phyloP scores from a whole-genome alignment of 768 basidiomycete species.

The Leccinellum rugosiceps region DNA sequence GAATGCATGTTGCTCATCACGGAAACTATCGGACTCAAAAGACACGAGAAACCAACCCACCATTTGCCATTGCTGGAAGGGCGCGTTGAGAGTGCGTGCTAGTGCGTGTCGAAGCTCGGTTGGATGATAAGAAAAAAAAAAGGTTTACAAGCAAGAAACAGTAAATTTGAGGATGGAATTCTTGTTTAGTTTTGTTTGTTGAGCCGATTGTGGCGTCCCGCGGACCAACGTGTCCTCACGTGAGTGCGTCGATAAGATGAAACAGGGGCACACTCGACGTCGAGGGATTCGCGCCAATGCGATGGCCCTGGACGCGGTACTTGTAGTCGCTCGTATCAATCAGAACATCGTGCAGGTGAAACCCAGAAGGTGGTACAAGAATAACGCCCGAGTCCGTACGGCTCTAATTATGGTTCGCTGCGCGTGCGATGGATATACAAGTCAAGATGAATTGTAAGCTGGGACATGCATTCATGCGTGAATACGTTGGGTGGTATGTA shows the following conservation, averaged over 20 bases:
- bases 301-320: neutral
- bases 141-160: neutral
- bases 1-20: conserved; percentile 62
- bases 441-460: conserved; percentile 7
- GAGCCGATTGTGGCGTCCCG: neutral
- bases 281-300: conserved; percentile 3
- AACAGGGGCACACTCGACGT: neutral
- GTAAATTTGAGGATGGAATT: neutral
- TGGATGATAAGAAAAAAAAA: neutral
- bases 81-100: neutral
- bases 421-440: conserved; percentile 5
- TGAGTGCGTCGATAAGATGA: conserved; percentile 3
- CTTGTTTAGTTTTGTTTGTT: conserved; percentile 16
- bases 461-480: neutral
- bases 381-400: conserved; percentile 8
- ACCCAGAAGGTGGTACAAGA: conserved; percentile 17
- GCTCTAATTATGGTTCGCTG: conserved; percentile 11
- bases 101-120: neutral
- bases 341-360: conserved; percentile 3
- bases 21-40: neutral
- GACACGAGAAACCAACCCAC: conserved; percentile 8
- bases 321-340: neutral
- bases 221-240: neutral
- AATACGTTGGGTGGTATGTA: conserved; percentile 12
- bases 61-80: neutral